Conservation (phyloP, 1,139 yeast species). For the Pichia sp. region DNA sequence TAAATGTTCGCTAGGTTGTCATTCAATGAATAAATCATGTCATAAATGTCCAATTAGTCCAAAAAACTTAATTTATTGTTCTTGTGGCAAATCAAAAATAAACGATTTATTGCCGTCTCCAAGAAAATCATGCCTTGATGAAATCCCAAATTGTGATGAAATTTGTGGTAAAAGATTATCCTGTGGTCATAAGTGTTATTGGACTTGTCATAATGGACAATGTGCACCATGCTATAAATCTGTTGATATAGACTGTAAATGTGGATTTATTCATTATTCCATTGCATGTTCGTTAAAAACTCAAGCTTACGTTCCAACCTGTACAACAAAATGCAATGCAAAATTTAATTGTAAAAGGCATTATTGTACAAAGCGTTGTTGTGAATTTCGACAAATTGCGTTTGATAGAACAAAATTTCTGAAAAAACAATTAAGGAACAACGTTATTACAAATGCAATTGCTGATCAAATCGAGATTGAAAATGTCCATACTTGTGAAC, state of each 20-base stretch:
- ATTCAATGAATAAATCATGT: slow-evolving; percentile 33
- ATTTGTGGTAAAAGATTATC: slow-evolving; percentile 54
- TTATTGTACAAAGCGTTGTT: slow-evolving; percentile 63
- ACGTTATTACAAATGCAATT: slow-evolving; percentile 27
- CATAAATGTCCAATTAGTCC: slow-evolving; percentile 65
- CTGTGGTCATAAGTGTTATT: slow-evolving; percentile 71
- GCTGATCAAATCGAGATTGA: slow-evolving; percentile 54
- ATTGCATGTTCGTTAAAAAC: slow-evolving; percentile 60
- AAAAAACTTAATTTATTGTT: slow-evolving; percentile 51
- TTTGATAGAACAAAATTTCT: slow-evolving; percentile 53
- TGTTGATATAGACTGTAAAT: slow-evolving; percentile 43
- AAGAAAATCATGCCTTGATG: slow-evolving; percentile 62
- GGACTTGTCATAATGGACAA: slow-evolving; percentile 66
- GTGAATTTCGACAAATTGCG: slow-evolving; percentile 61
- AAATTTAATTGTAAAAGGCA: slow-evolving; percentile 77
- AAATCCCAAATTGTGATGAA: slow-evolving; percentile 66
- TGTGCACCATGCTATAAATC: slow-evolving; percentile 59
- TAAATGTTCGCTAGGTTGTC: slow-evolving; percentile 52
- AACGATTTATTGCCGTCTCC: slow-evolving; percentile 34
- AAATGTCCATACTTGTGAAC: slow-evolving; percentile 71
- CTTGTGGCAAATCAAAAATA: slow-evolving; percentile 60
- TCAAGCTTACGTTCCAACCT: slow-evolving; percentile 48
- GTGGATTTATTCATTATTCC: slow-evolving; percentile 43
- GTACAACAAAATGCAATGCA: slow-evolving; percentile 73
- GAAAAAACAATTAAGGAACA: slow-evolving; percentile 41